These are phyloP conservation scores for Sanguinoderma infundibulare DNA, from an alignment of 1,284 basidiomycete species.

Conservation along the genomic window DNA sequence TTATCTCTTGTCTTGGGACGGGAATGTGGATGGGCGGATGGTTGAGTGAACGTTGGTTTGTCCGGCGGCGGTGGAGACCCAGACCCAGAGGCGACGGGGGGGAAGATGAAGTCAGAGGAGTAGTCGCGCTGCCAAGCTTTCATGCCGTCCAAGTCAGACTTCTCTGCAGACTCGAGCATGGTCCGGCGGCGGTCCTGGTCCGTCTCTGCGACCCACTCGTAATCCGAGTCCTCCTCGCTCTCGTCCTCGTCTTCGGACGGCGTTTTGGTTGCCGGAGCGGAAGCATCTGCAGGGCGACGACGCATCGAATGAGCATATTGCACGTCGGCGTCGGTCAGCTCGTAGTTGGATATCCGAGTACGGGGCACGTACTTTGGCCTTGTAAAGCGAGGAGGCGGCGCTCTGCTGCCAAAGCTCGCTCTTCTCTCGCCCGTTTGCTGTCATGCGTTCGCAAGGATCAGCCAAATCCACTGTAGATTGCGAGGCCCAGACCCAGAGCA, in stretches of 20 bases:
- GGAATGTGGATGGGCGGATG: background rate
- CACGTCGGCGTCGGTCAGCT: background rate
- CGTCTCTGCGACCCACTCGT: conserved; percentile 51
- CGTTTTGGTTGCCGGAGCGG: conserved; percentile 21
- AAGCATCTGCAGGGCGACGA: conserved; percentile 19
- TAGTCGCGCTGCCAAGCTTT: conserved; percentile 48
- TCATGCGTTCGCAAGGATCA: background rate
- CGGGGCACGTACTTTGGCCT: conserved; percentile 33
- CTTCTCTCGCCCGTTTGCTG: conserved; percentile 77
- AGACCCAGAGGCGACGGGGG: conserved; percentile 7
- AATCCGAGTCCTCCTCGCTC: conserved; percentile 39
- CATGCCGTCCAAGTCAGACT: conserved; percentile 40
- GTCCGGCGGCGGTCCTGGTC: conserved; percentile 57
- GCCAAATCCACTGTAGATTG: background rate
- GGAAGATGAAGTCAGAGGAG: conserved; percentile 53
- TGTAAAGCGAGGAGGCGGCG: conserved; percentile 54
- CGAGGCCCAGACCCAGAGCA: background rate
- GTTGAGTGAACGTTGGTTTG: background rate
- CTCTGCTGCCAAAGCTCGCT: conserved; percentile 75
- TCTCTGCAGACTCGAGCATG: conserved; percentile 48
- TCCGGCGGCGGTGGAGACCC: background rate
- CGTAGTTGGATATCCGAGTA: background rate
- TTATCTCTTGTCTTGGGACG: background rate
- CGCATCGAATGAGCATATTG: background rate
- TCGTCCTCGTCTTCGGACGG: conserved; percentile 27